phyloP scores from a whole-genome alignment of 192 early-diverging fungal species.

The Coemansia sp. region DNA sequence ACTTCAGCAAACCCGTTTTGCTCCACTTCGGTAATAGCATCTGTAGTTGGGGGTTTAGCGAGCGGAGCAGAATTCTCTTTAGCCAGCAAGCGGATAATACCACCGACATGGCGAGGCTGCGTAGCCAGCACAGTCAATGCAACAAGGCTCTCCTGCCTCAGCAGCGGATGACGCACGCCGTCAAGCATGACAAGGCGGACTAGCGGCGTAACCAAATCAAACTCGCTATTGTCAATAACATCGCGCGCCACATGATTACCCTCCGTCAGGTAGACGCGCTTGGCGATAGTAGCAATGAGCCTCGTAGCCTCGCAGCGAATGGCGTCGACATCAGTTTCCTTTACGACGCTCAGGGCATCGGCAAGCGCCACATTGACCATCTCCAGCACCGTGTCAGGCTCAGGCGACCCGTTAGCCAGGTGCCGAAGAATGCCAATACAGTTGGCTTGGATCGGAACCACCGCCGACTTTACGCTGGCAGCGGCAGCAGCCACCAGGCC shows the following conservation, averaged over 20 bases:
- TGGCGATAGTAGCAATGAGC: slow-evolving; percentile 31
- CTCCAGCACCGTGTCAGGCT: neutral
- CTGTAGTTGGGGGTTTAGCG: neutral
- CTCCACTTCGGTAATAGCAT: neutral
- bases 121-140: slow-evolving; percentile 40
- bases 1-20: slow-evolving; percentile 13
- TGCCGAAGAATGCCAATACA: slow-evolving; percentile 45
- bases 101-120: neutral
- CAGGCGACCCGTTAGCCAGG: slow-evolving; percentile 16
- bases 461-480: slow-evolving; percentile 29
- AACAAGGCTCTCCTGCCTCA: slow-evolving; percentile 52
- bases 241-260: neutral
- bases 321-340: slow-evolving; percentile 39
- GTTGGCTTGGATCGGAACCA: slow-evolving; percentile 51
- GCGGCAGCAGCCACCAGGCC: slow-evolving; percentile 26
- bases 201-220: slow-evolving; percentile 39
- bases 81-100: slow-evolving; percentile 22
- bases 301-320: slow-evolving; percentile 55
- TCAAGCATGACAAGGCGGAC: slow-evolving; percentile 36
- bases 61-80: slow-evolving; percentile 8
- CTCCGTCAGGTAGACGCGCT: slow-evolving; percentile 19
- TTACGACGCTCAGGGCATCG: slow-evolving; percentile 24
- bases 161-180: slow-evolving; percentile 45
- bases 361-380: slow-evolving; percentile 23
- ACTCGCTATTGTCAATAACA: neutral